phyloP scores from a whole-genome alignment of 805 yeast species.

The Wickerhamiella shivajii region DNA sequence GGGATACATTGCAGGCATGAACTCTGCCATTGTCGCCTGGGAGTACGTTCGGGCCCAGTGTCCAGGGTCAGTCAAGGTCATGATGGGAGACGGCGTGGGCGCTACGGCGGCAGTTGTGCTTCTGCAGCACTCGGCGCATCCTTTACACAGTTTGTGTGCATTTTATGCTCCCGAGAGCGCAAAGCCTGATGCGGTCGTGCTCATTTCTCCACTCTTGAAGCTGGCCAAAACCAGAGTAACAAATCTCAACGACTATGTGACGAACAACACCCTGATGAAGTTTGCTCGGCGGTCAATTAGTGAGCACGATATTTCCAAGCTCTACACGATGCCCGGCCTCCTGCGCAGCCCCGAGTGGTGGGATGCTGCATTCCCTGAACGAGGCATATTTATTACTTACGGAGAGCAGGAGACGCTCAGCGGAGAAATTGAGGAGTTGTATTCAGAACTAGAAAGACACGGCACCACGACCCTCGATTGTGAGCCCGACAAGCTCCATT shows the following conservation, averaged over 20 bases:
- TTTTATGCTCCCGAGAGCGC: conserved; percentile 1
- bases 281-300: conserved; percentile 3
- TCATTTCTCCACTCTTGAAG: conserved; percentile 25
- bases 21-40: conserved; percentile 27
- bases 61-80: conserved; percentile 23
- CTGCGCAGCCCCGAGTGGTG: conserved; percentile 25
- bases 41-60: conserved; percentile 16
- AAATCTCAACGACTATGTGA: conserved; percentile 11
- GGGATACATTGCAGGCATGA: conserved; percentile 12
- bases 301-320: conserved; percentile 10
- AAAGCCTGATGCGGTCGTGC: conserved; percentile 24
- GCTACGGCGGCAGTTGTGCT: conserved; percentile 30
- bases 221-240: conserved; percentile 9
- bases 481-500: conserved; percentile 28
- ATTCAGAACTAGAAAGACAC: conserved; percentile 17
- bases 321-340: conserved; percentile 11
- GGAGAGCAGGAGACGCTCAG: conserved; percentile 32
- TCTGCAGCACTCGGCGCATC: conserved; percentile 22
- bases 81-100: conserved; percentile 37
- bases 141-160: too few species aligned
- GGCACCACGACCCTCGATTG: conserved; percentile 26
- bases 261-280: conserved; percentile 4
- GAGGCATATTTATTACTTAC: conserved; percentile 30
- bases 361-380: conserved; percentile 29
- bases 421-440: conserved; percentile 27